phyloP scores from a whole-genome alignment of 1,284 basidiomycete species.

The Malassezia dermatis region DNA sequence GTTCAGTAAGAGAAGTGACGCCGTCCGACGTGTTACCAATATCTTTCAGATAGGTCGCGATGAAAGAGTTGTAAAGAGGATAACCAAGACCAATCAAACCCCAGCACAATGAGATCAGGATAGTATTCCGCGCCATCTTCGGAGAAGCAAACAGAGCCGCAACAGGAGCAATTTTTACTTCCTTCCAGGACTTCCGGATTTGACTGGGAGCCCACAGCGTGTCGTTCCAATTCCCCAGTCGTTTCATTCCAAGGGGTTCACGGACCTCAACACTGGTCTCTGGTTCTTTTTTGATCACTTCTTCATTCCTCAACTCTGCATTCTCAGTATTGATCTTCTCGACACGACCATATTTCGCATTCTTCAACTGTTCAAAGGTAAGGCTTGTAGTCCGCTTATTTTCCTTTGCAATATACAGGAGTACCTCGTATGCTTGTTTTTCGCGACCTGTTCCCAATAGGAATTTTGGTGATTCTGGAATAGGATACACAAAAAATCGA shows the following conservation, averaged over 20 bases:
- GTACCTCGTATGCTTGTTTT: slow-evolving; percentile 60
- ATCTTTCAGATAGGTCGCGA: slow-evolving; percentile 56
- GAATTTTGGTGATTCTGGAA: slow-evolving; percentile 59
- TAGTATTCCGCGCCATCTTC: slow-evolving; percentile 58
- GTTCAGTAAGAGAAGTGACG: slow-evolving; percentile 50
- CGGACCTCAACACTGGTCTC: background rate
- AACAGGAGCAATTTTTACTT: slow-evolving; percentile 51
- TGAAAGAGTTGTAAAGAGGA: slow-evolving; percentile 61
- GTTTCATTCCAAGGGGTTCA: background rate
- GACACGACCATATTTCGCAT: slow-evolving; percentile 43
- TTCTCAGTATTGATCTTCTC: slow-evolving; percentile 9
- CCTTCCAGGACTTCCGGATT: slow-evolving; percentile 16
- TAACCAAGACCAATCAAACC: slow-evolving; percentile 64
- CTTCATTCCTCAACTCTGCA: background rate
- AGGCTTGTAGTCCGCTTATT: slow-evolving; percentile 53
- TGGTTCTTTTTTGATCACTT: background rate
- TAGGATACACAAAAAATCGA: slow-evolving; percentile 48
- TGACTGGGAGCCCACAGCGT: slow-evolving; percentile 9
- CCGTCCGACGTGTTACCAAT: slow-evolving; percentile 49
- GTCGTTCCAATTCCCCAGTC: background rate
- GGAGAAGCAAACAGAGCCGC: slow-evolving; percentile 58
- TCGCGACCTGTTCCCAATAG: slow-evolving; percentile 64
- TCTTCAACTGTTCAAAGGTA: slow-evolving; percentile 28
- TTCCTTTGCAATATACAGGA: slow-evolving; percentile 60
- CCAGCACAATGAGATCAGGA: slow-evolving; percentile 57